Conservation (phyloP, 2,329 filamentous ascomycete genomes). For the Talaromyces sp. region DNA sequence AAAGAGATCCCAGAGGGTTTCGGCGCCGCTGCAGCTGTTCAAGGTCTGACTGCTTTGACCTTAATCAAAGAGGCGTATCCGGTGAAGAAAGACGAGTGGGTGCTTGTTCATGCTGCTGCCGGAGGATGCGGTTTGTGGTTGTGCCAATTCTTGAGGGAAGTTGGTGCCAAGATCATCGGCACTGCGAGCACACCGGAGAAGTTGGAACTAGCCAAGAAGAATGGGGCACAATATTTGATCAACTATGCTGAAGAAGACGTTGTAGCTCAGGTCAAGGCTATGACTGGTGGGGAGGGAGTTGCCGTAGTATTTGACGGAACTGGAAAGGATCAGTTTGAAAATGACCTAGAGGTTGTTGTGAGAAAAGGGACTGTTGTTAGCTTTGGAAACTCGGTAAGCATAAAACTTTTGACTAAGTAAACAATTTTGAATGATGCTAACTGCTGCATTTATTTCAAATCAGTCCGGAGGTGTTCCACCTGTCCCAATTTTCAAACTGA, state of each 20-base stretch:
- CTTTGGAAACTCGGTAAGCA: conserved; percentile 65
- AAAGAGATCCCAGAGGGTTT: conserved; percentile 53
- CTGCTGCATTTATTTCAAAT: not conserved
- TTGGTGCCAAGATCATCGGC: conserved; percentile 72
- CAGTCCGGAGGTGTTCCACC: not conserved
- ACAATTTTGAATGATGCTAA: not conserved
- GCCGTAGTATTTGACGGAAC: conserved; percentile 75
- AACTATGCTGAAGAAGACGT: conserved; percentile 74
- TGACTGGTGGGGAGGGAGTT: conserved; percentile 66
- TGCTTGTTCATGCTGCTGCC: conserved; percentile 75
- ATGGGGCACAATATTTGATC: conserved; percentile 64
- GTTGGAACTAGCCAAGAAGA: conserved; percentile 58
- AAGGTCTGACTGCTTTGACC: conserved; percentile 74
- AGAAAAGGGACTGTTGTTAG: conserved; percentile 68
- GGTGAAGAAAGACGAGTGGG: conserved; percentile 69
- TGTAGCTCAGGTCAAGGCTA: conserved; percentile 74
- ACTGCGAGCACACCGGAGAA: conserved; percentile 69
- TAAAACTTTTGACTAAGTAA: not conserved
- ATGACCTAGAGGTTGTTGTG: conserved; percentile 64
- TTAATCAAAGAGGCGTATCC: conserved; percentile 66
- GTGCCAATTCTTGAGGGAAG: conserved; percentile 63
- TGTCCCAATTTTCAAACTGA: not conserved
- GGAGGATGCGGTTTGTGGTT: conserved; percentile 71
- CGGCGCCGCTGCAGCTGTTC: conserved; percentile 64
- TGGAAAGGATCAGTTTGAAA: conserved; percentile 73